These are phyloP conservation scores for Brettanomyces naardenensis DNA, from an alignment of 805 yeast species.

Conservation along the genomic window DNA sequence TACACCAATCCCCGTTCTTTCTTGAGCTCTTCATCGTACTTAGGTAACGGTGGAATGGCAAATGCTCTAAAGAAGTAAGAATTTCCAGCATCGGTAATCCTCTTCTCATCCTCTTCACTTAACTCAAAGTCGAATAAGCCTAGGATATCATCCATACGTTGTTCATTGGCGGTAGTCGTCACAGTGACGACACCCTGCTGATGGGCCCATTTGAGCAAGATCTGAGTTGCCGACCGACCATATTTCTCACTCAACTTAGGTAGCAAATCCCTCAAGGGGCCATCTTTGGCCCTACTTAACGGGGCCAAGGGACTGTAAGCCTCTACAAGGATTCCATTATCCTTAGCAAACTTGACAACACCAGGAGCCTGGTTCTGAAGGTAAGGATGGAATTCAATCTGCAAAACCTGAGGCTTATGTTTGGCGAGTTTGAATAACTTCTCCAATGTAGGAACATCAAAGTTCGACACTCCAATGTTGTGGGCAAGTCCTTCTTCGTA, in stretches of 20 bases:
- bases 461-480: constrained; percentile 45
- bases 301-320: constrained; percentile 42
- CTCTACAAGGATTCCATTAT: constrained; percentile 30
- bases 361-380: constrained; percentile 55
- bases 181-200: constrained; percentile 36
- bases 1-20: constrained; percentile 8
- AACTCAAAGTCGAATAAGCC: constrained; percentile 28
- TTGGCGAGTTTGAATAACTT: constrained; percentile 30
- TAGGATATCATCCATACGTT: constrained; percentile 31
- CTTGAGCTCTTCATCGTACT: constrained; percentile 13
- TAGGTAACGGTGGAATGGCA: constrained; percentile 12
- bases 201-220: constrained; percentile 37
- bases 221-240: constrained; percentile 29
- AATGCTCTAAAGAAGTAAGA: constrained; percentile 18
- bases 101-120: constrained; percentile 21
- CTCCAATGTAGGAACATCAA: constrained; percentile 37
- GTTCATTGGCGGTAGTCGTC: constrained; percentile 36
- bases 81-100: constrained; percentile 21
- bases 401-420: constrained; percentile 48
- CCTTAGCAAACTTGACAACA: constrained; percentile 28
- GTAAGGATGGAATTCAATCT: constrained; percentile 59
- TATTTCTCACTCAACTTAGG: constrained; percentile 27
- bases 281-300: constrained; percentile 25
- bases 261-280: constrained; percentile 27
- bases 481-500: constrained; percentile 45